A percentile compares a stretch with the other conserved stretches of the same genome.
Conservation (phyloP, 2,329 filamentous ascomycete species). For the Clonostachys sp. region DNA sequence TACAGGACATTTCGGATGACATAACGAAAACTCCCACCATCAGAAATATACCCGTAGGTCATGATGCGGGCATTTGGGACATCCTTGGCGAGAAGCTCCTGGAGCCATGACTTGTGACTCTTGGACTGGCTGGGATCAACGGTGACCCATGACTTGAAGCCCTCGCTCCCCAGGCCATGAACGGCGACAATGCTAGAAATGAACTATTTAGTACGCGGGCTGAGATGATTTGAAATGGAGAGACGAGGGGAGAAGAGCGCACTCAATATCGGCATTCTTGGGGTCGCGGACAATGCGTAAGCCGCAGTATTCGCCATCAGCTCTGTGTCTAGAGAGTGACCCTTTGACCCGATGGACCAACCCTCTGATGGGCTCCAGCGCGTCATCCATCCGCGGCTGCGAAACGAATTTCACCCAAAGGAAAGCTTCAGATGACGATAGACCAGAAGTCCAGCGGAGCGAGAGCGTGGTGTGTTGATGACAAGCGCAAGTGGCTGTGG, state of each 20-base stretch:
- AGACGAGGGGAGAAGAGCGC: not conserved
- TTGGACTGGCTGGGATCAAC: slow-evolving; percentile 10
- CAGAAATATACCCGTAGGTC: slow-evolving; percentile 14
- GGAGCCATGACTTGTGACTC: slow-evolving; percentile 9
- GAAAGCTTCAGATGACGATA: no score
- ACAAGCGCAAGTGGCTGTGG: no score
- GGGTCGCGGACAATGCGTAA: slow-evolving; percentile 12
- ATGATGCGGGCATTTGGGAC: slow-evolving; percentile 17
- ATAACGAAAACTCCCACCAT: slow-evolving; percentile 12
- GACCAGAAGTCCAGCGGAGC: no score
- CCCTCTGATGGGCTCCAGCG: slow-evolving; percentile 11
- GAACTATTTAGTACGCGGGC: not conserved
- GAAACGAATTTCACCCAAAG: no score
- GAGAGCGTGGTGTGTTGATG: no score
- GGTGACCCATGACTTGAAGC: slow-evolving; percentile 16
- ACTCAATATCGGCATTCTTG: slow-evolving; percentile 15
- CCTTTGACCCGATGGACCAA: slow-evolving; percentile 13
- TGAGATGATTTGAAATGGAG: not conserved
- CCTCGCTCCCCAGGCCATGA: slow-evolving; percentile 15
- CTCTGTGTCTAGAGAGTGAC: slow-evolving; percentile 9
- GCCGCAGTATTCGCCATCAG: slow-evolving; percentile 6
- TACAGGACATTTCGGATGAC: slow-evolving; percentile 14
- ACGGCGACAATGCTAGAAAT: slow-evolving; percentile 15
- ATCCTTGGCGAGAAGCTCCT: slow-evolving; percentile 13
- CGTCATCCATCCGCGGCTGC: slow-evolving; percentile 8